A percentile compares a stretch with the other conserved stretches of the same genome.
Conservation (phyloP, 75 land plant genomes). For the Larix kaempferi region DNA sequence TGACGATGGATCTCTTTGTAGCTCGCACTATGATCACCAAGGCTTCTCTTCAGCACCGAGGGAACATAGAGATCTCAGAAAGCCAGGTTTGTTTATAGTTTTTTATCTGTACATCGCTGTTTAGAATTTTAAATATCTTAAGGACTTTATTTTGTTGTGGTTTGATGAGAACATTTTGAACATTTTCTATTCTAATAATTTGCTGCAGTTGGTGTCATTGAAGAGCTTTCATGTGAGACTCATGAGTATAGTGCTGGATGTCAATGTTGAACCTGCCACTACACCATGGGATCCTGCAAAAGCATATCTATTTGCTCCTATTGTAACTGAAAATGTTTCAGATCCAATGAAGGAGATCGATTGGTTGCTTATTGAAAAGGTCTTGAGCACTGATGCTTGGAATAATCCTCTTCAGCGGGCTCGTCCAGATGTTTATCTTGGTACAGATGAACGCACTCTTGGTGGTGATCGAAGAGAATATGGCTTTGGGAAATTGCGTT, state of each 20-base stretch:
- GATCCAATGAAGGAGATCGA: slow-evolving; percentile 60
- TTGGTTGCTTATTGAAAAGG: slow-evolving; percentile 63
- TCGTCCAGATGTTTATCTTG: slow-evolving; percentile 97
- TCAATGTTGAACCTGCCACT: slow-evolving; percentile 94
- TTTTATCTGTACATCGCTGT: background rate
- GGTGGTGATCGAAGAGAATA: slow-evolving; percentile 99
- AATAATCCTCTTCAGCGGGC: slow-evolving; percentile 96
- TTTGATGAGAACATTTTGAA: background rate
- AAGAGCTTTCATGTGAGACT: slow-evolving; percentile 98
- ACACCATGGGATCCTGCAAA: slow-evolving; percentile 99
- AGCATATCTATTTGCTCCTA: slow-evolving; percentile 93
- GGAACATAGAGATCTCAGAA: slow-evolving; percentile 53
- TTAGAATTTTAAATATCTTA: background rate
- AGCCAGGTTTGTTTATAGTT: slow-evolving; percentile 45
- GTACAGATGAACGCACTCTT: slow-evolving; percentile 94
- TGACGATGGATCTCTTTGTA: slow-evolving; percentile 97
- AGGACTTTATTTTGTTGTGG: slow-evolving; percentile 7
- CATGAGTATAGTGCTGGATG: slow-evolving; percentile 99
- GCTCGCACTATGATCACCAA: slow-evolving; percentile 91
- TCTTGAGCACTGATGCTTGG: slow-evolving; percentile 71
- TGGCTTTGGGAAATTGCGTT: slow-evolving; percentile 92
- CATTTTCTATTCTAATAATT: background rate
- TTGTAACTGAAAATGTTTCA: slow-evolving; percentile 22
- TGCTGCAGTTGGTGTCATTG: slow-evolving; percentile 64
- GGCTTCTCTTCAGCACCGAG: slow-evolving; percentile 73